A percentile compares a stretch with the other conserved stretches of the same genome.
Evolutionary conservation across 306 rosid species (phyloP).

Genomic region (Fragaria ananassa): DNA sequence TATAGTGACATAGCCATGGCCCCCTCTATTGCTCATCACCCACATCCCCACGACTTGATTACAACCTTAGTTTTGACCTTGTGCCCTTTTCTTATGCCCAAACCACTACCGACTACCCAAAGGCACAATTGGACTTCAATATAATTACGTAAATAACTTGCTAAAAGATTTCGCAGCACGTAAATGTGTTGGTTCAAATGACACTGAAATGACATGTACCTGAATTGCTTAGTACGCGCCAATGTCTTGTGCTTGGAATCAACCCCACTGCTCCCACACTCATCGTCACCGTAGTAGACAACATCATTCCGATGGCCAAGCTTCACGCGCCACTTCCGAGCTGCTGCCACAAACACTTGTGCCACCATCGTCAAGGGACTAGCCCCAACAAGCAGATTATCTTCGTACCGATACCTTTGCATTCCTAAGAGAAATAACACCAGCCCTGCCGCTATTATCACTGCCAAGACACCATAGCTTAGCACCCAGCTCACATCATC

Average conservation of each 20-base stretch:
- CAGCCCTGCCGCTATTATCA: constrained; percentile 49
- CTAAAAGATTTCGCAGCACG: not conserved
- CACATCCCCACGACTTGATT: constrained; percentile 5
- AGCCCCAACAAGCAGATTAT: constrained; percentile 26
- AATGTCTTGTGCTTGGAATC: constrained; percentile 5
- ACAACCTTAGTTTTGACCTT: constrained; percentile 1
- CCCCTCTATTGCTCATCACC: not conserved
- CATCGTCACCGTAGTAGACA: constrained; percentile 28
- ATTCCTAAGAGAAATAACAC: constrained; percentile 47
- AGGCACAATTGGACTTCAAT: not conserved
- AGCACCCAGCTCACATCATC: constrained; percentile 69
- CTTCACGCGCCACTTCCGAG: constrained; percentile 49
- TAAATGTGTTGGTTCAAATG: not conserved
- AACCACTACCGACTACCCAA: not conserved
- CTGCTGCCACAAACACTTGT: constrained; percentile 52
- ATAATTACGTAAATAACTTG: not conserved
- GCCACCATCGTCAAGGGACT: constrained; percentile 62
- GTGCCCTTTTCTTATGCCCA: not conserved
- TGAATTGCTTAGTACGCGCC: constrained; percentile 40
- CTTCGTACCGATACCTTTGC: constrained; percentile 42
- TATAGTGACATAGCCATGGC: not conserved
- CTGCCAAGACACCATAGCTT: constrained; percentile 54
- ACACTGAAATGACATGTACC: constrained; percentile 30
- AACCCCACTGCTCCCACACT: not conserved
- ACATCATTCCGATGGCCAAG: constrained; percentile 15